A percentile compares a stretch with the other conserved stretches of the same genome.
Conservation (phyloP, 2,329 filamentous ascomycete genomes). For the Colletotrichum paranaense region DNA sequence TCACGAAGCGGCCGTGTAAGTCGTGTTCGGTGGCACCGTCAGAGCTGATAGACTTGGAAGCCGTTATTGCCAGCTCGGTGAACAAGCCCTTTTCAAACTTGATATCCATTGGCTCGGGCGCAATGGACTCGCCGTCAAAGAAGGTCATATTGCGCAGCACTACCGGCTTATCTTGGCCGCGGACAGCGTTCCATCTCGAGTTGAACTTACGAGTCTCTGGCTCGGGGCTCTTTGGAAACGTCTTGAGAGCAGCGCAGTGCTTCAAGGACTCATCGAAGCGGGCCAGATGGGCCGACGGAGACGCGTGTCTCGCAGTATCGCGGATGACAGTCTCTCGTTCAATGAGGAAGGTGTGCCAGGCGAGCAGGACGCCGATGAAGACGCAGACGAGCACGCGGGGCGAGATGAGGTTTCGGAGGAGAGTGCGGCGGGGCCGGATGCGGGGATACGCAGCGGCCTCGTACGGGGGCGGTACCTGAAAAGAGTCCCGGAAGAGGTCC, state of each 20-base stretch:
- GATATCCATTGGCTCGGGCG: slow-evolving; percentile 48
- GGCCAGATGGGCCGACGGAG: slow-evolving; percentile 18
- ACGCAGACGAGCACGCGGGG: slow-evolving; percentile 15
- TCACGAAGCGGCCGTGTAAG: slow-evolving; percentile 52
- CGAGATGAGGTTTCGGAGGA: slow-evolving; percentile 19
- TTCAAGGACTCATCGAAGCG: slow-evolving; percentile 28
- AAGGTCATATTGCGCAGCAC: slow-evolving; percentile 54
- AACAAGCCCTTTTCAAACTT: slow-evolving; percentile 52
- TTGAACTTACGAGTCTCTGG: slow-evolving; percentile 41
- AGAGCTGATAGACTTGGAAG: slow-evolving; percentile 29
- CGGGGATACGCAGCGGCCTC: slow-evolving; percentile 32
- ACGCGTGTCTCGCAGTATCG: slow-evolving; percentile 17
- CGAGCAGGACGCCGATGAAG: slow-evolving; percentile 13
- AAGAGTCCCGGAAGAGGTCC: slow-evolving; percentile 4
- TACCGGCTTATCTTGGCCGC: slow-evolving; percentile 50
- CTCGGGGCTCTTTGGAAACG: slow-evolving; percentile 25
- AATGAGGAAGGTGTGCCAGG: slow-evolving; percentile 30
- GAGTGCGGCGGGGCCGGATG: slow-evolving; percentile 19
- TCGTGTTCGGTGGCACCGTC: slow-evolving; percentile 41
- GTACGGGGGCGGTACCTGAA: slow-evolving; percentile 30
- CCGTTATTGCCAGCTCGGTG: slow-evolving; percentile 40
- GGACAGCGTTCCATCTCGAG: slow-evolving; percentile 51
- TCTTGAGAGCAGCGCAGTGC: slow-evolving; percentile 29
- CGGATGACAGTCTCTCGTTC: slow-evolving; percentile 21
- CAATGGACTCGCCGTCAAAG: slow-evolving; percentile 53